Evolutionary conservation across 176 grass and related monocot genomes (phyloP).

Genomic region (Pharus latifolius): DNA sequence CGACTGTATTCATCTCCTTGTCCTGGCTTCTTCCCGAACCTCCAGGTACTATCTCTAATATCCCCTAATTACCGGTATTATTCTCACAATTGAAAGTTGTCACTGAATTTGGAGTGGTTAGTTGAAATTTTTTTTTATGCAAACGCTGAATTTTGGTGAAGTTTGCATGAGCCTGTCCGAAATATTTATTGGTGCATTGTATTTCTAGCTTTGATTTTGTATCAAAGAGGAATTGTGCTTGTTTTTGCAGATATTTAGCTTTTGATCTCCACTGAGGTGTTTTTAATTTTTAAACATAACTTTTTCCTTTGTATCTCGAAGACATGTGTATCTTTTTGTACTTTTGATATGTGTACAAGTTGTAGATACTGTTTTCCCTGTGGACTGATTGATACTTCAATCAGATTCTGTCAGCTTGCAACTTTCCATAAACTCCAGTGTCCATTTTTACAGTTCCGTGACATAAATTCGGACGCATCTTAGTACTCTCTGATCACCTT

Average conservation of each 20-base stretch:
- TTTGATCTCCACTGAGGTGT: not conserved
- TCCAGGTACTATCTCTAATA: constrained; percentile 30
- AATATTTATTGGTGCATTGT: not conserved
- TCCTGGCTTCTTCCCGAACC: constrained; percentile 48
- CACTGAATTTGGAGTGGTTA: not conserved
- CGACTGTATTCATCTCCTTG: constrained; percentile 39
- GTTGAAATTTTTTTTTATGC: not conserved
- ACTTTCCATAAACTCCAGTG: not conserved
- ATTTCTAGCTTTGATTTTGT: not conserved
- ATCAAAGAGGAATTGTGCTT: not conserved
- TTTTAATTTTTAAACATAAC: not conserved
- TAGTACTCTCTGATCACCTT: constrained; percentile 23
- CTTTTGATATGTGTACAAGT: not conserved
- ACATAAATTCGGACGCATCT: constrained; percentile 15
- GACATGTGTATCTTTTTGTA: not conserved
- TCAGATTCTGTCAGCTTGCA: constrained; percentile 7
- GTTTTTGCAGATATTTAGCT: not conserved
- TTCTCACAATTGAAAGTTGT: not conserved
- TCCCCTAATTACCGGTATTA: not conserved
- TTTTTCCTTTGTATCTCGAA: not conserved
- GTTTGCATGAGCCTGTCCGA: not conserved
- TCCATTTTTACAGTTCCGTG: not conserved
- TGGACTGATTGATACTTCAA: constrained; percentile 24
- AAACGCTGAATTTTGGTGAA: not conserved
- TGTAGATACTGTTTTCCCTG: constrained; percentile 11